Evolutionary conservation across 805 yeast genomes (phyloP).

Genomic region (Pichia eremophila): DNA sequence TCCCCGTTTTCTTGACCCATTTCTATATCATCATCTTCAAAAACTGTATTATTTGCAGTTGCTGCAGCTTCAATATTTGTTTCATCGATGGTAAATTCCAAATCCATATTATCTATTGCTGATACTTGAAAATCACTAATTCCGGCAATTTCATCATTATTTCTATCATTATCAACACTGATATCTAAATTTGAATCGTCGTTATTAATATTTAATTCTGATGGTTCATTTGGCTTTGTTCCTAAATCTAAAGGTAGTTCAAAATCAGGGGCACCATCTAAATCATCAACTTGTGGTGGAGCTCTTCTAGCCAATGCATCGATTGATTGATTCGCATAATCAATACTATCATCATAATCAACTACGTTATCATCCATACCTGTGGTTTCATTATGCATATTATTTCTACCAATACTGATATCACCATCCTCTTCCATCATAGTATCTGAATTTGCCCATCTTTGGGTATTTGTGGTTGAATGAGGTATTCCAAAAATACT

Average conservation of each 20-base stretch:
- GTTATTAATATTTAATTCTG: not conserved
- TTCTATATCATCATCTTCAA: not conserved
- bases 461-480: not conserved
- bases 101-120: conserved; percentile 31
- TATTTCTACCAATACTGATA: conserved; percentile 7
- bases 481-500: conserved; percentile 16
- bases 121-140: conserved; percentile 8
- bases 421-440: conserved; percentile 3
- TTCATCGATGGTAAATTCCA: conserved; percentile 35
- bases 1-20: conserved; percentile 1
- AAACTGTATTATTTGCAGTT: not conserved
- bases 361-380: conserved; percentile 15
- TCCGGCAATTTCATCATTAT: not conserved
- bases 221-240: conserved; percentile 16
- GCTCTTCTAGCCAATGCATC: conserved; percentile 20
- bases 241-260: conserved; percentile 28
- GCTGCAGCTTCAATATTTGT: conserved; percentile 14
- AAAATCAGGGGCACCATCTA: conserved; percentile 24
- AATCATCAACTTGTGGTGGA: conserved; percentile 23
- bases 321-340: conserved; percentile 9
- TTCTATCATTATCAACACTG: conserved; percentile 1
- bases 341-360: not conserved
- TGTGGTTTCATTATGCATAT: not conserved
- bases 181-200: not conserved
- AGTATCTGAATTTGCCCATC: conserved; percentile 4